Base-by-base conservation (phyloP, 1,284 basidiomycete genomes). In the Trametes polyzona region DNA sequence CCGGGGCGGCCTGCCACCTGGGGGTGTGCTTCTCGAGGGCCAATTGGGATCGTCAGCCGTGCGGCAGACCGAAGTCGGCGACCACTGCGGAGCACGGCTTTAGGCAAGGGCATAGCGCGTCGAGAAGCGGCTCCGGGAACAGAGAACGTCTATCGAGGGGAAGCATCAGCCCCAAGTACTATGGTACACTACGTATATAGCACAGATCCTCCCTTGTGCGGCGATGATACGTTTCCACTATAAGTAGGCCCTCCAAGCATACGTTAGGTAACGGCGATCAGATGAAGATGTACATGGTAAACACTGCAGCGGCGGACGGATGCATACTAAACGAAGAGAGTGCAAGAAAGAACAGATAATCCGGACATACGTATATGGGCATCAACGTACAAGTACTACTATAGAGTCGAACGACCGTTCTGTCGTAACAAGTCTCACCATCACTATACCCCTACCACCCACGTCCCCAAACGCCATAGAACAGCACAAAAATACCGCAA, bases 101-200 rank as follows among this genome's bases (percentile, higher is more conserved):
- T n/a, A n/a, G 32, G 32, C 23, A 40, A 19, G 19, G 19, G 37
- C 19, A 40, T 19, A 46, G 33, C 17, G 23, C 33, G 17, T 2
- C 16, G 6, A 27, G 21, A 47, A 7, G 14, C 46, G 17, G 14
- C 26, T 21, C 27, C 10, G 19, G 24, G 21, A 26, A 23, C 21
- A 29, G 27, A n/a, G 24, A 47, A 47, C 46, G 46, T 47, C 46
- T 40, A 41, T 50, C 48, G 37, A 32, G 27, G 19, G 44, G 21
- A 33, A 19, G 39, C 19, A 24, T 12, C 11, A 27, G 9, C 16
- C 19, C n/a, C n/a, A 14, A 27, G 6, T 14, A 33, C 29, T 50
- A 50, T 40, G 29, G 48, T 50, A 50, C 48, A 50, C 36, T 50
- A 50, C 48, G 48, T 40, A 50, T 50, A 32, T 32, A 41, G 48